These are phyloP conservation scores for Populus pruinosa DNA, from an alignment of 345 rosid species.

Conservation along the genomic window DNA sequence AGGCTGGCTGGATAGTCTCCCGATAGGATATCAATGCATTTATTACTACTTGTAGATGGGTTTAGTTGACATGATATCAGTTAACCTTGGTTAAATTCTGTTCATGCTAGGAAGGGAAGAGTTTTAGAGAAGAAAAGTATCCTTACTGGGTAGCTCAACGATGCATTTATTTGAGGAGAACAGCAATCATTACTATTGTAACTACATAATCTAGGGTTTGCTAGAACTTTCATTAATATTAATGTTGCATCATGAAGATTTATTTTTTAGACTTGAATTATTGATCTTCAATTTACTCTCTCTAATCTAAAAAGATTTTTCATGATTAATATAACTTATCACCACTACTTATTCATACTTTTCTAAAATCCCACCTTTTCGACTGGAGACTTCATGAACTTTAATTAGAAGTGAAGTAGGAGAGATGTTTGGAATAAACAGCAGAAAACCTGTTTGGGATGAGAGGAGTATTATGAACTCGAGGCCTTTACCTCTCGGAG, in stretches of 20 bases:
- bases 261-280: neutral
- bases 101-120: neutral
- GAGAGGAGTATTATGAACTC: neutral
- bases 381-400: too few species aligned
- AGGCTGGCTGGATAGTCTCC: neutral
- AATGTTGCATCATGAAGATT: neutral
- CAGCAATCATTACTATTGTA: neutral
- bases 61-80: neutral
- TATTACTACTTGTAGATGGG: too few species aligned
- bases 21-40: neutral
- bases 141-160: too few species aligned
- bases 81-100: neutral
- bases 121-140: neutral
- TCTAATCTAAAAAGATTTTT: too few species aligned
- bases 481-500: neutral
- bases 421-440: too few species aligned
- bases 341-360: too few species aligned
- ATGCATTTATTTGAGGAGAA: neutral
- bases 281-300: too few species aligned
- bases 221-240: neutral
- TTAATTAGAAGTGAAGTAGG: too few species aligned
- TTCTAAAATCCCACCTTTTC: too few species aligned
- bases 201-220: neutral
- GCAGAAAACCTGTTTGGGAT: too few species aligned
- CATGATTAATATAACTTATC: too few species aligned